phyloP scores from a whole-genome alignment of 805 yeast species.

The Millerozyma miso region DNA sequence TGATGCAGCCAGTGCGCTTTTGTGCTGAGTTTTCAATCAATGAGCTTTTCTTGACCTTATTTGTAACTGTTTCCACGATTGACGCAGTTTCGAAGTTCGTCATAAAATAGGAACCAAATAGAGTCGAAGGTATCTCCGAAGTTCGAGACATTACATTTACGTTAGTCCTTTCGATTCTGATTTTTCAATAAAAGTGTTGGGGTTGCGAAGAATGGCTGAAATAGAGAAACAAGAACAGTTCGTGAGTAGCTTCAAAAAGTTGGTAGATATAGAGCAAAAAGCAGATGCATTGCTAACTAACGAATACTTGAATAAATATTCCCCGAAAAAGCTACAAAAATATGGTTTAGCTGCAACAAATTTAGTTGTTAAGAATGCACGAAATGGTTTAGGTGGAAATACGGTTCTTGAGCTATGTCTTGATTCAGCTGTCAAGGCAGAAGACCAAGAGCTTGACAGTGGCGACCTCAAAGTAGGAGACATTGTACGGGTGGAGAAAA shows the following conservation, averaged over 20 bases:
- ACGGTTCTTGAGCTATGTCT: slow-evolving; percentile 57
- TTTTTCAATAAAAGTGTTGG: not conserved
- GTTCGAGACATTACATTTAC: no score
- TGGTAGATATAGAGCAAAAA: slow-evolving; percentile 34
- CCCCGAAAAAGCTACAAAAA: slow-evolving; percentile 63
- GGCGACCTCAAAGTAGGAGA: slow-evolving; percentile 72
- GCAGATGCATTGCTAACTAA: slow-evolving; percentile 32
- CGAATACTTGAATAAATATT: slow-evolving; percentile 25
- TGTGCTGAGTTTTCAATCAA: no score
- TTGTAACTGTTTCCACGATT: no score
- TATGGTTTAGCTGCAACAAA: slow-evolving; percentile 76
- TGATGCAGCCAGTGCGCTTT: no score
- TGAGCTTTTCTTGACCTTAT: no score
- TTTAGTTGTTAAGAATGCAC: slow-evolving; percentile 52
- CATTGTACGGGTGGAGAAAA: slow-evolving; percentile 58
- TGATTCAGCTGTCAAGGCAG: slow-evolving; percentile 45
- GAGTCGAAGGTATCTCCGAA: no score
- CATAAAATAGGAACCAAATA: no score
- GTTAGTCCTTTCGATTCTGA: no score
- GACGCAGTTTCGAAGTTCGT: no score
- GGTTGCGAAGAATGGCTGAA: not conserved
- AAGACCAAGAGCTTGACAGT: slow-evolving; percentile 28
- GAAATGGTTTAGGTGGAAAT: slow-evolving; percentile 80
- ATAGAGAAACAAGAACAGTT: not conserved
- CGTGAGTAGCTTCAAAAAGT: slow-evolving; percentile 20